Percentiles rank a stretch among this genome's conserved stretches.
Conservation (phyloP, 1,139 yeast genomes). For the Groenewaldozyma auringiensis region DNA sequence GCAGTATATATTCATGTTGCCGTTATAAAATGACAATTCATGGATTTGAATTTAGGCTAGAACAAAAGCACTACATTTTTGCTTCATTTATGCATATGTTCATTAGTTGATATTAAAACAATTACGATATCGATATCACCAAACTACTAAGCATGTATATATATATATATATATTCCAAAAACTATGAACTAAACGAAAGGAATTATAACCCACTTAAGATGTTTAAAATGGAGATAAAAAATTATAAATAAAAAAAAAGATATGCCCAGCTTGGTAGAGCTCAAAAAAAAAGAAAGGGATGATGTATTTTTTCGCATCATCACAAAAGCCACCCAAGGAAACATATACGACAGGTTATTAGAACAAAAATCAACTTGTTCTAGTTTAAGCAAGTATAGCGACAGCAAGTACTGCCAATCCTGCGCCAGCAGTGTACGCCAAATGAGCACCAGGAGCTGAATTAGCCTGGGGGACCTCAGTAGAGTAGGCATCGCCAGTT, state of each 20-base stretch:
- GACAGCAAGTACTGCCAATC: conserved; percentile 6
- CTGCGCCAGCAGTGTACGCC: conserved; percentile 5
- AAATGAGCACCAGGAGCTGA: not conserved
- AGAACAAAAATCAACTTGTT: no score
- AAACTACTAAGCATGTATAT: no score
- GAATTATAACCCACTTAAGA: not conserved
- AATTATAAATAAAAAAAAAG: no score
- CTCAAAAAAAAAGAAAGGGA: not conserved
- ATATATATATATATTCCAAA: not conserved
- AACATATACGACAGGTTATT: no score
- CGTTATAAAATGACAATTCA: no score
- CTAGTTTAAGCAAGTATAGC: not conserved
- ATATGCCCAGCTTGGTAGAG: not conserved
- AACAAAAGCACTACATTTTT: no score
- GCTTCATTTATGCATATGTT: no score
- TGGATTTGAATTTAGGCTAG: no score
- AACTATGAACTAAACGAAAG: not conserved
- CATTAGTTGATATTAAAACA: no score
- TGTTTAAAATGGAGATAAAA: not conserved
- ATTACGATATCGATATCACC: no score
- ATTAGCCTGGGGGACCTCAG: conserved; percentile 2
- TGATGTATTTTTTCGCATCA: not conserved
- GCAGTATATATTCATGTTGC: no score
- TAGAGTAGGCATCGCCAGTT: conserved; percentile 3
- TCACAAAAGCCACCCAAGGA: no score